Percentiles rank a stretch among this genome's conserved stretches.
Conservation (phyloP, 2,329 filamentous ascomycete genomes). For the Clonostachys rhizophaga region DNA sequence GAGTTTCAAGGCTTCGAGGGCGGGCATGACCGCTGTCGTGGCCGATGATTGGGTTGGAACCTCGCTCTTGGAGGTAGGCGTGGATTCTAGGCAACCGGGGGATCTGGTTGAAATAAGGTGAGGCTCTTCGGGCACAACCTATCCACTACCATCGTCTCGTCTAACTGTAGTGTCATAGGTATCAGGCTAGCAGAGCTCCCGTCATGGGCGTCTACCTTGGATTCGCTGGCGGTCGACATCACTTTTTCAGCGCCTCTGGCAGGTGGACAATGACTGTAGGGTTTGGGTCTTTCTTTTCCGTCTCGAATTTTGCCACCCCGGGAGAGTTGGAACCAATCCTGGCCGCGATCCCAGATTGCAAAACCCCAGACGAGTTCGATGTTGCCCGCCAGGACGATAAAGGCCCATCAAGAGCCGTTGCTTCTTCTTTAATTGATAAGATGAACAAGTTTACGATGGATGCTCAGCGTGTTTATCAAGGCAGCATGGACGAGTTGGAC, state of each 20-base stretch:
- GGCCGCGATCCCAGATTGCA: conserved; percentile 17
- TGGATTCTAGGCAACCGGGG: conserved; percentile 27
- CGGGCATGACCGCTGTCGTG: conserved; percentile 9
- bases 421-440: conserved; percentile 34
- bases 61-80: conserved; percentile 6
- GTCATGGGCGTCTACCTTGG: conserved; percentile 50
- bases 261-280: conserved; percentile 38
- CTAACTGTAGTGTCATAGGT: too few relatives aligned
- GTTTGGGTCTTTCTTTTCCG: conserved; percentile 41
- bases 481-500: conserved; percentile 41
- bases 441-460: conserved; percentile 40
- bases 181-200: neutral
- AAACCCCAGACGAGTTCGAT: conserved; percentile 20
- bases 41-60: conserved; percentile 3
- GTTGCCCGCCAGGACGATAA: conserved; percentile 22
- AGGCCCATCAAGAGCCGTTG: conserved; percentile 38
- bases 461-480: conserved; percentile 39
- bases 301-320: conserved; percentile 36
- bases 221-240: conserved; percentile 41
- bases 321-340: conserved; percentile 34
- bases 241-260: conserved; percentile 50
- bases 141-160: conserved; percentile 5
- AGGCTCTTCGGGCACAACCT: neutral
- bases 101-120: conserved; percentile 47
- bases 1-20: conserved; percentile 12